These are phyloP conservation scores for Clausena lansium DNA, from an alignment of 345 rosid genomes.

Conservation along the genomic window DNA sequence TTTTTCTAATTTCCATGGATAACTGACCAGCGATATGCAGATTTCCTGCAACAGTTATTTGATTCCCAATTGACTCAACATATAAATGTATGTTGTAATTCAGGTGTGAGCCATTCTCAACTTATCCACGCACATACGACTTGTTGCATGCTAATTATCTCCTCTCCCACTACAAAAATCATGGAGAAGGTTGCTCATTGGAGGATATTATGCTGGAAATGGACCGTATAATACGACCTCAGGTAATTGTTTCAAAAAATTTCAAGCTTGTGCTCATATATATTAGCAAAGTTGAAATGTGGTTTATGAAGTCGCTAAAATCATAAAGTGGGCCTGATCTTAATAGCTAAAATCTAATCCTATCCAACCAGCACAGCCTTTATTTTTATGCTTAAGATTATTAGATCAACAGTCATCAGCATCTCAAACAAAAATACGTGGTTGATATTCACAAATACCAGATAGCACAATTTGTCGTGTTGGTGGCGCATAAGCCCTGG, in stretches of 20 bases:
- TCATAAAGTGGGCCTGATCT: not conserved
- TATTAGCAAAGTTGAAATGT: not conserved
- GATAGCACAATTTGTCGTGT: not conserved
- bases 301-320: not conserved
- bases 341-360: not conserved
- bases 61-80: not conserved
- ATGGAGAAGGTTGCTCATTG: constrained; percentile 58
- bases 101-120: constrained; percentile 97
- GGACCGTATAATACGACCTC: constrained; percentile 82
- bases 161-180: constrained; percentile 53
- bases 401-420: not conserved
- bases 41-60: not conserved
- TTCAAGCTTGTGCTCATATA: not conserved
- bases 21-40: not conserved
- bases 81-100: constrained; percentile 15
- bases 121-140: constrained; percentile 90
- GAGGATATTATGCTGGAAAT: constrained; percentile 93
- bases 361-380: not conserved
- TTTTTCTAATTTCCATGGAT: constrained; percentile 6
- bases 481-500: not conserved
- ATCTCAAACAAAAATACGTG: not conserved
- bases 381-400: not conserved
- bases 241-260: constrained; percentile 39
- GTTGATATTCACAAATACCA: not conserved
- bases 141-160: constrained; percentile 73